Evolutionary conservation across 164 flowering plant species (phyloP).

Genomic region (Stephania japonica): DNA sequence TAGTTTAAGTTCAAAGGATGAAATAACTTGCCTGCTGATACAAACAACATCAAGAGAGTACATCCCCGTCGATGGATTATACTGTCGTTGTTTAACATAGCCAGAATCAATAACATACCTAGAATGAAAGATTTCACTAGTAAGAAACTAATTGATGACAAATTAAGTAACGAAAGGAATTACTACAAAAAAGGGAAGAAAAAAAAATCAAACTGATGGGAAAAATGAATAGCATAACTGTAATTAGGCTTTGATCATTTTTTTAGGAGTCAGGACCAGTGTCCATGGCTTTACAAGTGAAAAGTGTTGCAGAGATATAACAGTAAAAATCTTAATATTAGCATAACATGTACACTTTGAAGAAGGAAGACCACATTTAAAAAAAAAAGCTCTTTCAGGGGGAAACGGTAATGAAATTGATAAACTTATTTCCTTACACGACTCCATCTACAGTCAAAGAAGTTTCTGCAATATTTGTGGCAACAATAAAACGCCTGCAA

Average conservation of each 20-base stretch:
- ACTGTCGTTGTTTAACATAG: slow-evolving; percentile 90
- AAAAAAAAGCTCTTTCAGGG: not conserved
- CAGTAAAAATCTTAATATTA: not conserved
- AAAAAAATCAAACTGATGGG: not conserved
- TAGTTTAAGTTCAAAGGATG: not conserved
- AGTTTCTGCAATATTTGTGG: slow-evolving; percentile 98
- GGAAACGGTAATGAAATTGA: not conserved
- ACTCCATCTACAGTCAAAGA: slow-evolving; percentile 99
- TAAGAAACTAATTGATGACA: not conserved
- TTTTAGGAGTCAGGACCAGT: not conserved
- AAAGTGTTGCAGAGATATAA: not conserved
- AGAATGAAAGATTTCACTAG: slow-evolving; percentile 10
- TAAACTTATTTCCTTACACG: slow-evolving; percentile 57
- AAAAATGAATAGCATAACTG: not conserved
- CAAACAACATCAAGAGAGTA: slow-evolving; percentile 93
- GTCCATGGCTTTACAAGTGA: not conserved
- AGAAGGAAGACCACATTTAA: not conserved
- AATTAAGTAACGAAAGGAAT: slow-evolving; percentile 1
- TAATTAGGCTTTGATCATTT: not conserved
- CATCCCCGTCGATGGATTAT: slow-evolving; percentile 93
- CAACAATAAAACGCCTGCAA: slow-evolving; percentile 84
- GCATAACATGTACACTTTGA: not conserved
- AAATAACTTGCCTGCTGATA: slow-evolving; percentile 69
- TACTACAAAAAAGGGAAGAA: not conserved
- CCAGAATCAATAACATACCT: slow-evolving; percentile 98